These are phyloP conservation scores for Crassisporium funariophilum DNA, from an alignment of 768 basidiomycete species.

Conservation along the genomic window DNA sequence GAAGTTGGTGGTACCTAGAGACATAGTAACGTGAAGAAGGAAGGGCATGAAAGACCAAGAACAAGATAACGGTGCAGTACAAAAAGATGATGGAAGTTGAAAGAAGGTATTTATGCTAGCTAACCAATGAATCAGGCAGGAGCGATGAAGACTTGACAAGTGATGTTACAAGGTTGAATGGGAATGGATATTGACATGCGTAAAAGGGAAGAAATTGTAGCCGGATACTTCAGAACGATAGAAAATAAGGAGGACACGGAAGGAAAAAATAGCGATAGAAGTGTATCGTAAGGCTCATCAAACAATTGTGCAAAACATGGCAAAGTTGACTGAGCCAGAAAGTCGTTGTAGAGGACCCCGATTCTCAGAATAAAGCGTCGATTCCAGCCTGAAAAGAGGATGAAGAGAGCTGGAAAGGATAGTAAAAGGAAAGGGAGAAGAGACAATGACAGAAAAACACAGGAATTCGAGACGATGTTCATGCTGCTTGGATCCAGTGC, in stretches of 20 bases:
- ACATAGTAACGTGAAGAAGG: neutral
- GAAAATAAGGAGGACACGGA: neutral
- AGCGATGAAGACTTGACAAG: neutral
- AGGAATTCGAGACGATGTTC: neutral
- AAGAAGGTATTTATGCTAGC: neutral
- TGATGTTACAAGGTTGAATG: slow-evolving; percentile 13
- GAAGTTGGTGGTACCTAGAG: neutral
- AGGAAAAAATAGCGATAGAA: slow-evolving; percentile 1
- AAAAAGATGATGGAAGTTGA: neutral
- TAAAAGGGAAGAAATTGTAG: neutral
- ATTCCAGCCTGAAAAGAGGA: too few relatives aligned
- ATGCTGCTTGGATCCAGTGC: neutral
- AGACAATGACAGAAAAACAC: neutral
- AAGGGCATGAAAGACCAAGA: neutral
- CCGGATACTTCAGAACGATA: too few relatives aligned
- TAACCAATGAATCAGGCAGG: slow-evolving; percentile 8
- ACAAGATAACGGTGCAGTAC: neutral
- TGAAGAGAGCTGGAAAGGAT: too few relatives aligned
- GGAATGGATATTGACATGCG: slow-evolving; percentile 5
- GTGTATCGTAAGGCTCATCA: slow-evolving; percentile 1
- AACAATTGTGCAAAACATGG: too few relatives aligned
- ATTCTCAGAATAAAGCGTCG: too few relatives aligned
- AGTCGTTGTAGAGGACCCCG: too few relatives aligned
- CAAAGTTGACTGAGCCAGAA: too few relatives aligned
- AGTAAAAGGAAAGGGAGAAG: too few relatives aligned